Base-by-base conservation (phyloP, 2,329 filamentous ascomycete species). In the Arthrobotrys megalospora region DNA sequence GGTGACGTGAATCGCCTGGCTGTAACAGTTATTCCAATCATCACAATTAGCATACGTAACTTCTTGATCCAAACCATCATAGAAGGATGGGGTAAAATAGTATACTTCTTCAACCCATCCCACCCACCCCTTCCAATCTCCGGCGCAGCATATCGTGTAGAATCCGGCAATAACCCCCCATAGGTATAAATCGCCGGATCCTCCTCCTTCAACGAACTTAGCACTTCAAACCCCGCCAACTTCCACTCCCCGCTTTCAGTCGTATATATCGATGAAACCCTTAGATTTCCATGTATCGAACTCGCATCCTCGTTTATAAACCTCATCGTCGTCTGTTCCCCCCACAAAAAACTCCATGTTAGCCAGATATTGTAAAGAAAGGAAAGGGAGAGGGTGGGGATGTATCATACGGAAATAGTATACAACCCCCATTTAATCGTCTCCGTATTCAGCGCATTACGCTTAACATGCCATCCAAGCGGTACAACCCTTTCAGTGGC, bases 161-260 rank as follows among this genome's bases (percentile, higher is more conserved):
- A 91, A 82, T 97, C 94, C 3, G 95, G 95, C 4, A 97, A 89
- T 14, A 97, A 86, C 82, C 93, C 94, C 77, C 94, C 95, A 83
- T 94, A 96, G 63, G 90, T 96, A 83, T 96, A 97, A 82, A 99
- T 94, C 58, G 97, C 88, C 8, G 94, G 93, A 81, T 98, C 93
- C 79, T 98, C 94, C 72, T 98, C 96, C 82, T 97, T 98, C 85
- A 98, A 91, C 43, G 92, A 97, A 85, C 94, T 98, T 76, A 98
- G 85, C 4, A 97, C 89, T 81, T 99, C 96, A 81, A 99, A 97
- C 0, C 96, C 96, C 19, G 92, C 94, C 1, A 99, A 86, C 83
- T 96, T 98, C 96, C 96, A 99, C 85, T 99, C 96, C 73, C 96
- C 96, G 83, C 96, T 97, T 83, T 98, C 95, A 78, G 93, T 94